A percentile compares a stretch with the other conserved stretches of the same genome.
Evolutionary conservation across 176 grass and related monocot genomes (phyloP).

Genomic region (Bolboschoenus planiculmis): DNA sequence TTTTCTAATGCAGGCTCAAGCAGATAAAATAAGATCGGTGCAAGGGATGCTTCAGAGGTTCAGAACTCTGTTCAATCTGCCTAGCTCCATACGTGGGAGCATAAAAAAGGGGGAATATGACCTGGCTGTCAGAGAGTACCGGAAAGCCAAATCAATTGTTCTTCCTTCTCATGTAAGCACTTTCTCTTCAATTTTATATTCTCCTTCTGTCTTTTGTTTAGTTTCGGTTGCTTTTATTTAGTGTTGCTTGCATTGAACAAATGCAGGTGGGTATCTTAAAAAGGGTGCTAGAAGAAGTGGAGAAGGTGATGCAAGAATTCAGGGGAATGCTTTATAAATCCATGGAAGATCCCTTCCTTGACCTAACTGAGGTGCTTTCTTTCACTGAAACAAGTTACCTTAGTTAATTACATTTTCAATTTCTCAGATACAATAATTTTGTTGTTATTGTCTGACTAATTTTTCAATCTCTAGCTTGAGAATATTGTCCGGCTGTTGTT

Average conservation of each 20-base stretch:
- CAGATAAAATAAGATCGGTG: constrained; percentile 99
- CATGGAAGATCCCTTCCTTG: constrained; percentile 98
- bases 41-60: constrained; percentile 99
- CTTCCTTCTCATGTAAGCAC: constrained; percentile 86
- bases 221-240: constrained; percentile 2
- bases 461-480: constrained; percentile 62
- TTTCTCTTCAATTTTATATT: neutral
- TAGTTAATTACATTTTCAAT: constrained; percentile 15
- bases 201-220: neutral
- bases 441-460: constrained; percentile 27
- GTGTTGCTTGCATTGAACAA: constrained; percentile 15
- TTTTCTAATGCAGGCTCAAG: constrained; percentile 64
- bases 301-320: constrained; percentile 99
- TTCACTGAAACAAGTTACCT: constrained; percentile 8
- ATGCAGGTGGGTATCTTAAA: constrained; percentile 94
- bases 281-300: constrained; percentile 93
- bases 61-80: constrained; percentile 89
- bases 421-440: constrained; percentile 10
- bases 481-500: constrained; percentile 92
- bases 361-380: constrained; percentile 70
- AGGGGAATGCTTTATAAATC: constrained; percentile 98
- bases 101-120: constrained; percentile 98
- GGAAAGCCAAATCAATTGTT: constrained; percentile 99
- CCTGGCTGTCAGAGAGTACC: constrained; percentile 98
- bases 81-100: constrained; percentile 87